Percentiles rank a stretch among this genome's conserved stretches.
phyloP scores from a whole-genome alignment of 192 early-diverging fungal species.

The Rhizophagus sp. region DNA sequence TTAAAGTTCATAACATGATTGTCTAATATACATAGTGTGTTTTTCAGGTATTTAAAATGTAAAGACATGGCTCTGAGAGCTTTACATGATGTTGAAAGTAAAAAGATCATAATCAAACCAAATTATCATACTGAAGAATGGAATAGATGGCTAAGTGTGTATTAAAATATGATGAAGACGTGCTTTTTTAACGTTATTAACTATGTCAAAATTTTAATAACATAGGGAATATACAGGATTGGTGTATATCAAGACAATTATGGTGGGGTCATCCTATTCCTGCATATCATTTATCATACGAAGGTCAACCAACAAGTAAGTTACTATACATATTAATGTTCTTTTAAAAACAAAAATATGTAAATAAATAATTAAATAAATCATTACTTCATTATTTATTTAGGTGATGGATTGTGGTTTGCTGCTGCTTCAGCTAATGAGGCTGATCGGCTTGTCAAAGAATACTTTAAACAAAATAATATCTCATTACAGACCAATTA shows the following conservation, averaged over 20 bases:
- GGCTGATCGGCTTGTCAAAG: constrained; percentile 55
- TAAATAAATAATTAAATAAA: no score
- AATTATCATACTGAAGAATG: constrained; percentile 75
- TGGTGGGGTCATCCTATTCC: constrained; percentile 99
- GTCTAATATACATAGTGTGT: background rate
- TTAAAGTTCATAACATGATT: background rate
- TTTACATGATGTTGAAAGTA: constrained; percentile 60
- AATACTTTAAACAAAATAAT: constrained; percentile 46
- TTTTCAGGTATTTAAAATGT: constrained; percentile 75
- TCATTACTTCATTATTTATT: background rate
- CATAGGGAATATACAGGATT: constrained; percentile 80
- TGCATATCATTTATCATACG: constrained; percentile 74
- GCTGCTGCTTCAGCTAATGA: constrained; percentile 57
- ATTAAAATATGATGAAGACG: background rate
- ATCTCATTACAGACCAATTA: constrained; percentile 41
- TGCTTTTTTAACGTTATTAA: background rate
- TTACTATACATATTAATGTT: background rate
- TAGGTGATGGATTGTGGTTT: constrained; percentile 65
- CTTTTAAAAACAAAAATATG: background rate
- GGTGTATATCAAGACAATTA: constrained; percentile 96
- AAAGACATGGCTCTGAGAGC: constrained; percentile 72
- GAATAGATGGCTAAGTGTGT: constrained; percentile 83
- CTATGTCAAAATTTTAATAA: background rate
- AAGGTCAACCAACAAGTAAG: constrained; percentile 16
- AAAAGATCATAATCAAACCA: constrained; percentile 73